These are phyloP conservation scores for Salvia splendens DNA, from an alignment of 257 asterid species.

Conservation along the genomic window DNA sequence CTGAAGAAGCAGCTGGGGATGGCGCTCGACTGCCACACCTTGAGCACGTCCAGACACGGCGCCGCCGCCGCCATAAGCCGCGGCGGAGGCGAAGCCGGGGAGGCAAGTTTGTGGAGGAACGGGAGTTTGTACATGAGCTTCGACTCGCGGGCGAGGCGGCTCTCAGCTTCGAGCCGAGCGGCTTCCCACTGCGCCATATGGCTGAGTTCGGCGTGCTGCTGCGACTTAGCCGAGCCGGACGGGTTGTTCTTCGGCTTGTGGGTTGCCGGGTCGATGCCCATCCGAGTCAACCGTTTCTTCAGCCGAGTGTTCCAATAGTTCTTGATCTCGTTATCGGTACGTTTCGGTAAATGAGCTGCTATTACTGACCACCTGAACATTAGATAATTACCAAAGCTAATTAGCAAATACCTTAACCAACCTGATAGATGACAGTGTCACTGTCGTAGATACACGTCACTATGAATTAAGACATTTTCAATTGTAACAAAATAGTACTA, in stretches of 20 bases:
- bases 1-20: slow-evolving; percentile 24
- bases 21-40: slow-evolving; percentile 45
- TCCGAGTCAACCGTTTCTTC: slow-evolving; percentile 53
- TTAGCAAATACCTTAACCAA: not conserved
- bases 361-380: slow-evolving; percentile 55
- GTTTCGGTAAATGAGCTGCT: slow-evolving; percentile 49
- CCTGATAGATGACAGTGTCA: too few species aligned
- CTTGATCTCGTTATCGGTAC: slow-evolving; percentile 59
- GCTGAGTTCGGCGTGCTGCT: slow-evolving; percentile 40
- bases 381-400: not conserved
- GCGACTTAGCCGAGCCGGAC: slow-evolving; percentile 33
- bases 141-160: slow-evolving; percentile 41
- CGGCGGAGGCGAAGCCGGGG: slow-evolving; percentile 27
- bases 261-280: slow-evolving; percentile 62
- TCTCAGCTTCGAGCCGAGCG: slow-evolving; percentile 62
- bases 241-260: slow-evolving; percentile 53
- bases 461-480: too few species aligned
- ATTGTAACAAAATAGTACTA: too few species aligned
- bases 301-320: slow-evolving; percentile 66
- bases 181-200: slow-evolving; percentile 72
- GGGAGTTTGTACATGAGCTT: slow-evolving; percentile 29
- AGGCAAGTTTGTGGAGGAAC: slow-evolving; percentile 6
- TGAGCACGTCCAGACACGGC: slow-evolving; percentile 54
- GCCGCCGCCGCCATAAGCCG: slow-evolving; percentile 13
- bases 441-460: too few species aligned